Percentiles rank a stretch among this genome's conserved stretches.
These are phyloP conservation scores for Boletus pseudopeckii DNA, from an alignment of 768 basidiomycete species.

Conservation along the genomic window DNA sequence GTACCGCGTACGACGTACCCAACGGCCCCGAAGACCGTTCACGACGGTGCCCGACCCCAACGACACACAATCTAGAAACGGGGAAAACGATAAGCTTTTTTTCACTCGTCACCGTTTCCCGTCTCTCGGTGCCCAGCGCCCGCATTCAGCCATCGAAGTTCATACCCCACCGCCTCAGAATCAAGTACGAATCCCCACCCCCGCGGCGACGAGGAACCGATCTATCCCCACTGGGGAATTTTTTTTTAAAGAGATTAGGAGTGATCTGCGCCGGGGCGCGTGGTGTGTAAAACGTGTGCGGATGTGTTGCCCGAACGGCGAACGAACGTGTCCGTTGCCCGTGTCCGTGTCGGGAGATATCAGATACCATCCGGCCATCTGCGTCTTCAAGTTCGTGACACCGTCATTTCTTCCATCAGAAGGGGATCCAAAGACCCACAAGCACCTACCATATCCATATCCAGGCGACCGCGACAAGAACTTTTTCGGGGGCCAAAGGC, in stretches of 20 bases:
- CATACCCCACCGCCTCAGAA: background rate
- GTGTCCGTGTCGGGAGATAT: too few species aligned
- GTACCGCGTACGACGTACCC: background rate
- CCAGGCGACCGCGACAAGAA: background rate
- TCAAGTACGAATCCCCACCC: background rate
- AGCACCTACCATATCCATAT: too few species aligned
- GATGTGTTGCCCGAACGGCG: too few species aligned
- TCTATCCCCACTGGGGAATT: background rate
- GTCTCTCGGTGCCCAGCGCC: background rate
- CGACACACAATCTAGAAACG: background rate
- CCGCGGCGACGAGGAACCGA: background rate
- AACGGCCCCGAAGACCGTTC: background rate
- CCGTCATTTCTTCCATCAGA: too few species aligned
- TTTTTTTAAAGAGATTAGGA: background rate
- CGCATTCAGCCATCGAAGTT: background rate
- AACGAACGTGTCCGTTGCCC: background rate
- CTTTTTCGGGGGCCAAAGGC: background rate
- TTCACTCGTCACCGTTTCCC: too few species aligned
- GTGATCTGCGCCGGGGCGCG: background rate
- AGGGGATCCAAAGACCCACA: too few species aligned
- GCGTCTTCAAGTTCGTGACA: too few species aligned
- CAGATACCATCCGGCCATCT: too few species aligned
- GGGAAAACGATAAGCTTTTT: background rate
- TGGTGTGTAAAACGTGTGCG: background rate
- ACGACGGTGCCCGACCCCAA: too few species aligned